phyloP scores from a whole-genome alignment of 1,284 basidiomycete species.

The Grifola frondosa region DNA sequence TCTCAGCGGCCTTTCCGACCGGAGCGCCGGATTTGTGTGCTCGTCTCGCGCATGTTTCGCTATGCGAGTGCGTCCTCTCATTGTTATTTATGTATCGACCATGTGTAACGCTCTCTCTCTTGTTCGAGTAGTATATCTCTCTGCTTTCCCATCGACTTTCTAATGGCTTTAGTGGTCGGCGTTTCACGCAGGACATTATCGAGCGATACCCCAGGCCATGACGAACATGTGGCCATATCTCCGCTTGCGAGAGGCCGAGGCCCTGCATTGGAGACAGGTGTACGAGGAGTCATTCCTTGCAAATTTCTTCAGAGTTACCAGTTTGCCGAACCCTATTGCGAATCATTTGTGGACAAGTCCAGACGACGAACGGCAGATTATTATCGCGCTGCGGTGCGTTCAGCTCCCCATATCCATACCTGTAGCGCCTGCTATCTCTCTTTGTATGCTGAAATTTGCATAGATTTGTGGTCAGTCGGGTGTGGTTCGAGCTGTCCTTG shows the following conservation, averaged over 20 bases:
- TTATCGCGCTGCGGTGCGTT: conserved; percentile 54
- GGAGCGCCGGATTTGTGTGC: conserved; percentile 43
- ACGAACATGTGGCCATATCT: conserved; percentile 74
- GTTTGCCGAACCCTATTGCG: conserved; percentile 37
- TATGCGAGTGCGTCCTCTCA: conserved; percentile 52
- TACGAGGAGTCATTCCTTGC: conserved; percentile 53
- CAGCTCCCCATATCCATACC: not conserved
- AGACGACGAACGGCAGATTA: conserved; percentile 54
- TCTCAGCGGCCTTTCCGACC: conserved; percentile 46
- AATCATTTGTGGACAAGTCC: conserved; percentile 58
- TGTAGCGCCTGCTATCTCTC: not conserved
- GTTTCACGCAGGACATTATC: conserved; percentile 40
- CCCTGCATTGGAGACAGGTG: conserved; percentile 30
- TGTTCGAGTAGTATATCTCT: conserved; percentile 52
- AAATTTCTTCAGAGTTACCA: conserved; percentile 25
- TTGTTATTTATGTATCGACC: not conserved
- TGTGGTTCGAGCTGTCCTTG: conserved; percentile 62
- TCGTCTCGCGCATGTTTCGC: conserved; percentile 60
- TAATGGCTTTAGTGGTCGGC: conserved; percentile 45
- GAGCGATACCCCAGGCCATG: conserved; percentile 41
- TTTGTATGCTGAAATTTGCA: too few relatives aligned
- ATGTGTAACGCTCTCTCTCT: too few relatives aligned
- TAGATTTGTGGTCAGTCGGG: conserved; percentile 61
- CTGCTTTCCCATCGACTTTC: conserved; percentile 50
- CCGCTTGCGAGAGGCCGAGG: conserved; percentile 46